Conservation (phyloP, 352 stramenopile genomes). For the Blastocystis sp. region DNA sequence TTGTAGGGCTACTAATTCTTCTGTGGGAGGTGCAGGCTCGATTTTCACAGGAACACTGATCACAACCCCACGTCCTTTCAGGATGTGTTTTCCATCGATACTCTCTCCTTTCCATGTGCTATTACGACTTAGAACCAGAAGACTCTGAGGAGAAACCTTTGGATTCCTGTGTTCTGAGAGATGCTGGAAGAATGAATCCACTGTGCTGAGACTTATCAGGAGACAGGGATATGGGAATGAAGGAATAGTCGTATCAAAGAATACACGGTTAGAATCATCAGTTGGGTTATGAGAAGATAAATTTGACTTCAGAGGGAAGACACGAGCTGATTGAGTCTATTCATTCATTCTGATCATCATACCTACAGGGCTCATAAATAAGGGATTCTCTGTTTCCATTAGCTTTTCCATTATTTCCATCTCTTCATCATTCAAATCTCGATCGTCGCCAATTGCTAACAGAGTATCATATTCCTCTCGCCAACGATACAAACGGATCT, state of each 20-base stretch:
- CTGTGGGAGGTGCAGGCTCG: neutral
- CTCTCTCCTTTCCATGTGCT: neutral
- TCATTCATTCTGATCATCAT: too few relatives aligned
- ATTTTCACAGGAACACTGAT: slow-evolving; percentile 7
- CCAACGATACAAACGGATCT: neutral
- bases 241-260: neutral
- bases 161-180: neutral
- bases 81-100: neutral
- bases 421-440: slow-evolving; percentile 9
- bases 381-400: neutral
- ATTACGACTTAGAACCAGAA: neutral
- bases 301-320: neutral
- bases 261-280: neutral
- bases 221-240: neutral
- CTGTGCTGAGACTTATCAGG: neutral
- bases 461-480: neutral
- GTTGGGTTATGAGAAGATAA: neutral
- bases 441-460: neutral
- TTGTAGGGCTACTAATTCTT: too few relatives aligned
- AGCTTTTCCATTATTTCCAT: neutral
- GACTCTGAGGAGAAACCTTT: slow-evolving; percentile 29
- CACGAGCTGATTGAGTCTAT: neutral
- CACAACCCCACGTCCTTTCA: neutral
- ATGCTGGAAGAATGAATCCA: slow-evolving; percentile 1
- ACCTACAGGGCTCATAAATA: neutral